Evolutionary conservation across 2,329 filamentous ascomycete species (phyloP).

Genomic region (Diaporthe sp.): DNA sequence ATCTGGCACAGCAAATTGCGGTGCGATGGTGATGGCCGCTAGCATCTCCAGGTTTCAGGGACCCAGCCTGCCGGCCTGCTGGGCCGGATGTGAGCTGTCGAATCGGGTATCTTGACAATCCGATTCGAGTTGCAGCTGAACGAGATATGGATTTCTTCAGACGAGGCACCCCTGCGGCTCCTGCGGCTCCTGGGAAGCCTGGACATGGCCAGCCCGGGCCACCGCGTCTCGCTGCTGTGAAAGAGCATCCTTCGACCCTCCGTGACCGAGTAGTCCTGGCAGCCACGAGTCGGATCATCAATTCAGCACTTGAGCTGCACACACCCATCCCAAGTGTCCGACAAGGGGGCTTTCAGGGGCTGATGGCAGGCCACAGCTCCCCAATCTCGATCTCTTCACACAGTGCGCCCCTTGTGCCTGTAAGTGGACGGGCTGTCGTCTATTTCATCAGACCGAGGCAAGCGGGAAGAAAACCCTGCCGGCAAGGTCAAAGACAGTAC

Average conservation of each 20-base stretch:
- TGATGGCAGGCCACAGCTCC: not conserved
- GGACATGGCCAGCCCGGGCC: not conserved
- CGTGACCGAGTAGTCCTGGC: not conserved
- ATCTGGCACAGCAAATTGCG: constrained; percentile 10
- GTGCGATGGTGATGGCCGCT: constrained; percentile 18
- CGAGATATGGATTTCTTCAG: constrained; percentile 15
- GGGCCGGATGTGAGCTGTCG: constrained; percentile 39
- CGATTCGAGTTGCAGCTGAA: constrained; percentile 16
- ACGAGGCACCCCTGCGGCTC: constrained; percentile 17
- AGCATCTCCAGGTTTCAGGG: constrained; percentile 25
- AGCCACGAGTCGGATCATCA: constrained; percentile 13
- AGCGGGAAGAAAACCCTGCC: not conserved
- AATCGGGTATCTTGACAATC: constrained; percentile 38
- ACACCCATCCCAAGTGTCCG: not conserved
- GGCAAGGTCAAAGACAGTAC: not conserved
- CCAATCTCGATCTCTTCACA: constrained; percentile 14
- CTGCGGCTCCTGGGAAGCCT: no score
- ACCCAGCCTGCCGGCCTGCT: constrained; percentile 19
- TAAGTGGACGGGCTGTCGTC: no score
- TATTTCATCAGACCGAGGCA: constrained; percentile 14
- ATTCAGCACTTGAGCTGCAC: not conserved
- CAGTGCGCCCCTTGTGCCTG: not conserved
- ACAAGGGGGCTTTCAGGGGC: constrained; percentile 28
- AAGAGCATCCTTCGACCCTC: not conserved
- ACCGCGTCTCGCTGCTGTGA: not conserved